phyloP scores from a whole-genome alignment of 1,284 basidiomycete species.

The Moesziomyces globuligerus region DNA sequence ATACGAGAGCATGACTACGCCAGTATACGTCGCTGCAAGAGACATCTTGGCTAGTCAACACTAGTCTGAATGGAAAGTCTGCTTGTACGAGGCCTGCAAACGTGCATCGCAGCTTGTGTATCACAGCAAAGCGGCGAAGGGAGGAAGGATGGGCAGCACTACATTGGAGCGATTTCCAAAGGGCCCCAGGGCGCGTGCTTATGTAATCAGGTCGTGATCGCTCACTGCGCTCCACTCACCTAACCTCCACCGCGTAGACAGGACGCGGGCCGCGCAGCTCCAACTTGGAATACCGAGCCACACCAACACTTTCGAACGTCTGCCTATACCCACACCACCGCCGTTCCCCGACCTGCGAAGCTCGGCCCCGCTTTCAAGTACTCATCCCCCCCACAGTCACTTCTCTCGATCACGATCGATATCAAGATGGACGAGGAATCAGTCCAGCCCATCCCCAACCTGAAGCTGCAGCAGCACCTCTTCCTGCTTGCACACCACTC shows the following conservation, averaged over 20 bases:
- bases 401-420: background rate
- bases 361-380: too few species aligned
- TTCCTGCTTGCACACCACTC: slow-evolving; percentile 60
- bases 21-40: too few species aligned
- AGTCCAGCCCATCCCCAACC: slow-evolving; percentile 64
- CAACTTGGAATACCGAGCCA: slow-evolving; percentile 5
- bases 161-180: too few species aligned
- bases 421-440: slow-evolving; percentile 61
- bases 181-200: too few species aligned
- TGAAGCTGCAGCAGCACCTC: slow-evolving; percentile 63
- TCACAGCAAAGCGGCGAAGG: background rate
- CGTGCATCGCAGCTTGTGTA: too few species aligned
- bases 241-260: slow-evolving; percentile 40
- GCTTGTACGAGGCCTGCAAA: too few species aligned
- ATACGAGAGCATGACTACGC: too few species aligned
- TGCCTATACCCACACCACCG: slow-evolving; percentile 2
- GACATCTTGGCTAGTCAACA: too few species aligned
- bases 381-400: background rate
- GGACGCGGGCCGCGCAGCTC: slow-evolving; percentile 39
- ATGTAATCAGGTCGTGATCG: slow-evolving; percentile 43
- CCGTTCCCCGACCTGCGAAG: background rate
- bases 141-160: background rate
- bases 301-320: slow-evolving; percentile 21
- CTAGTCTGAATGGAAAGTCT: too few species aligned
- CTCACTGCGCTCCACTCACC: background rate